Percentiles rank a stretch among this genome's conserved stretches.
These are phyloP conservation scores for Ustilago xerochloae DNA, from an alignment of 1,284 basidiomycete species.

Conservation along the genomic window DNA sequence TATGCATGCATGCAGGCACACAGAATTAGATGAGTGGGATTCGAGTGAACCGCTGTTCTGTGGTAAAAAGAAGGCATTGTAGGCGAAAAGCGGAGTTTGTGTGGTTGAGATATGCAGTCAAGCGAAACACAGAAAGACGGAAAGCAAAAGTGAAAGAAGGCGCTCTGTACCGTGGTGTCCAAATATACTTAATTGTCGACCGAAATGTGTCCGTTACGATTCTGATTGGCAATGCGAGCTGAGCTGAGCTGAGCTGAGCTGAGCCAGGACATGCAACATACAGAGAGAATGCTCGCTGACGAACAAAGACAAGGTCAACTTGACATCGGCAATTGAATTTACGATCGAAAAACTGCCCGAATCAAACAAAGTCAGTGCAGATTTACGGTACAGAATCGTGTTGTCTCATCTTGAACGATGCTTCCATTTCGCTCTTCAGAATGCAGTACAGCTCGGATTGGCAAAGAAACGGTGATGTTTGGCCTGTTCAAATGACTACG, in stretches of 20 bases:
- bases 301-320: background rate
- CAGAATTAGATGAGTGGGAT: background rate
- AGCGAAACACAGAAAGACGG: background rate
- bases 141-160: too few species aligned
- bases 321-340: conserved; percentile 5
- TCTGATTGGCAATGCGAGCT: background rate
- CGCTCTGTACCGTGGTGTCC: background rate
- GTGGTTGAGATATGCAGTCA: background rate
- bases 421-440: too few species aligned
- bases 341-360: background rate
- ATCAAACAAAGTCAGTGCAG: background rate
- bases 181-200: background rate
- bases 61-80: background rate
- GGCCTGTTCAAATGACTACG: too few species aligned
- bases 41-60: background rate
- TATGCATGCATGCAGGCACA: background rate
- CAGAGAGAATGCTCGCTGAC: too few species aligned
- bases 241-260: too few species aligned
- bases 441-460: too few species aligned
- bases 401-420: too few species aligned
- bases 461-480: too few species aligned
- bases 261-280: too few species aligned
- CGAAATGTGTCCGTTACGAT: background rate
- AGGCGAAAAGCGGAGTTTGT: background rate
- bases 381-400: too few species aligned